Base-by-base conservation (phyloP, 2,329 filamentous ascomycete species). In the Xylariales sp. region DNA sequence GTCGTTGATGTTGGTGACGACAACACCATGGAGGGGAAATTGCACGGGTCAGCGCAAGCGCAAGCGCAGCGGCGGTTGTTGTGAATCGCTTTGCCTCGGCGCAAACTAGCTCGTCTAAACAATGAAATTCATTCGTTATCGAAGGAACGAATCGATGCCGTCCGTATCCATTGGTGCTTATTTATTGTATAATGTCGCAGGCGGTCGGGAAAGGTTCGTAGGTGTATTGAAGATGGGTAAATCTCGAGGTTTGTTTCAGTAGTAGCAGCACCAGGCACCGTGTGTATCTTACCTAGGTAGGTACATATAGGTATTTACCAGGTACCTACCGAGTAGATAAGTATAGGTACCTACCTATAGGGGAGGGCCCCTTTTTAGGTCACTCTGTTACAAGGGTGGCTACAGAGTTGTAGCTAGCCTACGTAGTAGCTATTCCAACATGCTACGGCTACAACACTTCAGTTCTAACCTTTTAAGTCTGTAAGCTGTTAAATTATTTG, bases 11-110 rank as follows among this genome's bases (percentile, higher is more conserved):
- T 59, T 63, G 54, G 55, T 46, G 64, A 56, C 65, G 64, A 71
- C 75, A 67, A 71, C 75, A 67, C 72, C 74, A 76, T 77, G 69
- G 67, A 68, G 64, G 48, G 46, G 50, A 39, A 34, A 34, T 10
- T 32, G 52, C 34, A 16, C 36, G 9, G 12, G 36, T 39, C 8
- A 39, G 12, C 8, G 36, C 6, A 10, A 39, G 12, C 8, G 36
- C 6, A 10, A 39, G 36, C 43, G 36, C n/a, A n/a, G 23, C 28
- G 30, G 41, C 48, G 23, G 50, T 54, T 30, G 61, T 48, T 18
- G 32, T 28, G 14, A 53, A 46, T 48, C 9, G 36, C 1, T 14
- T 45, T 28, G 23, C 46, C 46, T 55, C 49, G 32, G 60, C 30
- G 46, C 30, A 39, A 55, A 36, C 39, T 14, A 16, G 30, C 18